Evolutionary conservation across 2,329 filamentous ascomycete genomes (phyloP).

Genomic region (Didymella sp.): DNA sequence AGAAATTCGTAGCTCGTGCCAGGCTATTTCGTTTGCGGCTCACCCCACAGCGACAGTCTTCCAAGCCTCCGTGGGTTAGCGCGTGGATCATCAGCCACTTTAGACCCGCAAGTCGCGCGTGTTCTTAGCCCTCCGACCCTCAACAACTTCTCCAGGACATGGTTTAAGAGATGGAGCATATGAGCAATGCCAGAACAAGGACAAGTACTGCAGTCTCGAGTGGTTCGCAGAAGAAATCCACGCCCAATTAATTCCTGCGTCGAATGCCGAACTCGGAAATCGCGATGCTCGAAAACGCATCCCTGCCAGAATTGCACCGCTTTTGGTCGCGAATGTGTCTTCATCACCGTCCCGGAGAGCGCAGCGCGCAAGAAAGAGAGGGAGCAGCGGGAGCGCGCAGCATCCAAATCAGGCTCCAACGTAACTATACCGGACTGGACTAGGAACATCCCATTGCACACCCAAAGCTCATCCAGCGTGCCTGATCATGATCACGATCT

Average conservation of each 20-base stretch:
- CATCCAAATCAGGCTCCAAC: constrained; percentile 38
- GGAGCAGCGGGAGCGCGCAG: constrained; percentile 37
- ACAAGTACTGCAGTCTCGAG: constrained; percentile 47
- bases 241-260: constrained; percentile 50
- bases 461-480: constrained; percentile 35
- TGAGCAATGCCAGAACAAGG: constrained; percentile 49
- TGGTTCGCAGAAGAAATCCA: constrained; percentile 49
- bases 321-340: constrained; percentile 49
- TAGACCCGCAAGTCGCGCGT: constrained; percentile 9
- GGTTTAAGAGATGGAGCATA: constrained; percentile 42
- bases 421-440: constrained; percentile 45
- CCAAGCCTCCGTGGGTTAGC: constrained; percentile 6
- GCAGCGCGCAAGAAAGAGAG: constrained; percentile 48
- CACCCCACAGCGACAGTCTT: constrained; percentile 14
- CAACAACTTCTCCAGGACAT: constrained; percentile 34
- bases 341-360: constrained; percentile 50
- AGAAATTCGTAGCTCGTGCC: constrained; percentile 12
- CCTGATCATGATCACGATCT: constrained; percentile 36
- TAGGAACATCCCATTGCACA: constrained; percentile 46
- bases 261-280: constrained; percentile 50
- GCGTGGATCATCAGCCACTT: constrained; percentile 19
- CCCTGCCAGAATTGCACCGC: constrained; percentile 51
- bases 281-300: constrained; percentile 50
- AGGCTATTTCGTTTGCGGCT: constrained; percentile 16
- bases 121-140: constrained; percentile 14